These are phyloP conservation scores for Synchytrium microbalum DNA, from an alignment of 371 early-diverging fungal genomes.

Conservation along the genomic window DNA sequence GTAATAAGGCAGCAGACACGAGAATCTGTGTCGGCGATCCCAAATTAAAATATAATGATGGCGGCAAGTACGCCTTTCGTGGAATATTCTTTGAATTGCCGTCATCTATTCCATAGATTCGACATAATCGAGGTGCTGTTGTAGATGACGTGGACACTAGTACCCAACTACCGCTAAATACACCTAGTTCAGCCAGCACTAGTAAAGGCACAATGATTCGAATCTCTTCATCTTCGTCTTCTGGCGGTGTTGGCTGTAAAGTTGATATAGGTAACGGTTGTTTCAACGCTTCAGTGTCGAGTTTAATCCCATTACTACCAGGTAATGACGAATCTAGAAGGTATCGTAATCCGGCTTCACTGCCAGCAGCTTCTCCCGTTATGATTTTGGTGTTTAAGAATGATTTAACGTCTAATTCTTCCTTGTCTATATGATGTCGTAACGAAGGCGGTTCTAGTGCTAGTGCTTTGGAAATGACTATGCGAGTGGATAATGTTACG, in stretches of 20 bases:
- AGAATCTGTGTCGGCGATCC: conserved; percentile 15
- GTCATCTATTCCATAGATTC: conserved; percentile 11
- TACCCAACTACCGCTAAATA: background rate
- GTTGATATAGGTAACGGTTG: background rate
- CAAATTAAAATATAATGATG: conserved; percentile 54
- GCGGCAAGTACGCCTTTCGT: conserved; percentile 28
- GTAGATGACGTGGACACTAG: conserved; percentile 9
- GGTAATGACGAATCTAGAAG: background rate
- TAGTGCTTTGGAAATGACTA: conserved; percentile 35
- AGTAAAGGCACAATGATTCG: conserved; percentile 6
- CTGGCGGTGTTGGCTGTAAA: background rate
- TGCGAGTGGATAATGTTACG: conserved; percentile 31
- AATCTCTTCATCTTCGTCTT: background rate
- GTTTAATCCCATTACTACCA: background rate
- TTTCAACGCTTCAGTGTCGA: background rate
- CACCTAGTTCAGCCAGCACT: conserved; percentile 2
- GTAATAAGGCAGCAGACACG: background rate
- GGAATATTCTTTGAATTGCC: background rate
- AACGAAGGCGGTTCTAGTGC: background rate
- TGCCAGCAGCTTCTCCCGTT: background rate
- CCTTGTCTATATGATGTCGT: background rate
- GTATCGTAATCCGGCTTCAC: background rate
- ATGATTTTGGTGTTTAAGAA: background rate
- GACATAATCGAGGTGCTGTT: background rate
- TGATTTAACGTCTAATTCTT: background rate